These are phyloP conservation scores for Rosa persica DNA, from an alignment of 306 rosid genomes.

Conservation along the genomic window DNA sequence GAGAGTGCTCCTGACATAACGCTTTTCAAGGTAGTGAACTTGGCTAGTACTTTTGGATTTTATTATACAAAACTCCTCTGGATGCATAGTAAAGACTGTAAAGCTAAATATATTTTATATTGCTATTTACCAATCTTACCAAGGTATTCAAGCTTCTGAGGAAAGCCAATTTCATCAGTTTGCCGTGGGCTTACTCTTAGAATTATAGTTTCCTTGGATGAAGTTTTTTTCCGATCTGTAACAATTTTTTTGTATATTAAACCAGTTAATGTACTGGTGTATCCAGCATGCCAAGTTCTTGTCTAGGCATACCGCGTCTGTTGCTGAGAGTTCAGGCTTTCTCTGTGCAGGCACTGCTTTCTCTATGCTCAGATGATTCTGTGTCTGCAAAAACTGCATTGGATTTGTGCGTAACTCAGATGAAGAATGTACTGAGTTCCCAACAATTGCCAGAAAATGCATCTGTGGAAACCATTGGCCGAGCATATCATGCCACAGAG, in stretches of 20 bases:
- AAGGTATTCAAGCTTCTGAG: not conserved
- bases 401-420: slow-evolving; percentile 90
- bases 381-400: slow-evolving; percentile 84
- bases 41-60: slow-evolving; percentile 14
- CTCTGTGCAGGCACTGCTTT: slow-evolving; percentile 75
- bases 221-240: not conserved
- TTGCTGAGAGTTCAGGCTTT: slow-evolving; percentile 40
- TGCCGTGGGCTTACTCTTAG: not conserved
- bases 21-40: slow-evolving; percentile 73
- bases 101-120: not conserved
- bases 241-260: not conserved
- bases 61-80: too few species aligned
- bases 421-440: slow-evolving; percentile 86
- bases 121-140: not conserved
- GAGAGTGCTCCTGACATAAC: slow-evolving; percentile 95
- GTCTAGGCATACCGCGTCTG: slow-evolving; percentile 20
- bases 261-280: not conserved
- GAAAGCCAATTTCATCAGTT: not conserved
- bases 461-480: slow-evolving; percentile 91
- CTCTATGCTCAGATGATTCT: slow-evolving; percentile 84
- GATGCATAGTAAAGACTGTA: not conserved
- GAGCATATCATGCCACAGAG: slow-evolving; percentile 94
- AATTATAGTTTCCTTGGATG: not conserved
- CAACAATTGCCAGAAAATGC: slow-evolving; percentile 87
- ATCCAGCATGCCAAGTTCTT: not conserved